phyloP scores from a whole-genome alignment of 768 basidiomycete species.

The Hysterangium stoloniferum region DNA sequence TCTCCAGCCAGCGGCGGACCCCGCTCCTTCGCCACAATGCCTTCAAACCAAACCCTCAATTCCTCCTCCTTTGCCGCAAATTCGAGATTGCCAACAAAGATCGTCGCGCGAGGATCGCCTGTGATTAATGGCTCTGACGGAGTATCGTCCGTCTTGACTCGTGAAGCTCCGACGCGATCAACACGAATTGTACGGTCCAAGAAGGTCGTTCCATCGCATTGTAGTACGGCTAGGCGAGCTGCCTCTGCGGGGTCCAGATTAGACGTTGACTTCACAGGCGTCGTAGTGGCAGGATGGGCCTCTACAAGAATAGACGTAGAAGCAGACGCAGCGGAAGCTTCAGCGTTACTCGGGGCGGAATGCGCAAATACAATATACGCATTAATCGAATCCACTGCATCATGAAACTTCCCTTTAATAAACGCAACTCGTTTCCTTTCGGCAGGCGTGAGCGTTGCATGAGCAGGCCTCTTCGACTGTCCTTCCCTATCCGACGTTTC shows the following conservation, averaged over 20 bases:
- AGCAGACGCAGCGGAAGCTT: background rate
- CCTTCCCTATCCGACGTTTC: constrained; percentile 26
- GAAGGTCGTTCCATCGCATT: constrained; percentile 64
- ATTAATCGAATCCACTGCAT: constrained; percentile 65
- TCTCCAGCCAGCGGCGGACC: constrained; percentile 42
- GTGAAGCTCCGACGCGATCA: constrained; percentile 47
- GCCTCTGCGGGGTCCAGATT: constrained; percentile 66
- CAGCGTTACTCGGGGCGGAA: constrained; percentile 32
- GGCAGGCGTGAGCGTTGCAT: constrained; percentile 46
- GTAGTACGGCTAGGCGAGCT: constrained; percentile 47
- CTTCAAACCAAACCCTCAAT: constrained; percentile 80
- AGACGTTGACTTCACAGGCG: constrained; percentile 42
- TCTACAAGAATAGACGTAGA: constrained; percentile 6
- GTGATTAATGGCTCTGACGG: too few relatives aligned
- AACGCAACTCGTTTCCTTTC: constrained; percentile 94
- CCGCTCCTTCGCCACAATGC: constrained; percentile 58
- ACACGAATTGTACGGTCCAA: constrained; percentile 74
- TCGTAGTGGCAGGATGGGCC: constrained; percentile 35
- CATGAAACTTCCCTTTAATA: constrained; percentile 88
- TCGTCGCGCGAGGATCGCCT: constrained; percentile 68
- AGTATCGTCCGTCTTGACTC: constrained; percentile 15
- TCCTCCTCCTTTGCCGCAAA: constrained; percentile 90
- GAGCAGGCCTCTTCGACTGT: constrained; percentile 41
- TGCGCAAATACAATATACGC: constrained; percentile 92
- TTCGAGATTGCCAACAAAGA: constrained; percentile 92